These are phyloP conservation scores for Ettlia oleoabundans DNA, from an alignment of 139 green algal genomes.

Conservation along the genomic window DNA sequence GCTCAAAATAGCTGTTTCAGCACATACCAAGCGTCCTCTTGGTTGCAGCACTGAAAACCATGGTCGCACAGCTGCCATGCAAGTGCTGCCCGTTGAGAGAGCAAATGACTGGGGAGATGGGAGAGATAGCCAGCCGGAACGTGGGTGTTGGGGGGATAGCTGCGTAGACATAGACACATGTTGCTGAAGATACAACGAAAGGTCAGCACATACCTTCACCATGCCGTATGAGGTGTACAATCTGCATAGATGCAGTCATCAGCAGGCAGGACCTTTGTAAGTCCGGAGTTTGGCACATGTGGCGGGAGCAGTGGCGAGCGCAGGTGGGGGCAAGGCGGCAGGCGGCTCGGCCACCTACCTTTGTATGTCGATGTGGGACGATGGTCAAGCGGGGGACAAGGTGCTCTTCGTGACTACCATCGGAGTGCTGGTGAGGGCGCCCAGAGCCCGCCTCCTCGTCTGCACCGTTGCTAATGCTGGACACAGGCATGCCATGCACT, in stretches of 20 bases:
- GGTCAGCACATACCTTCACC: background rate
- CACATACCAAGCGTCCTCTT: background rate
- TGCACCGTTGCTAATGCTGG: background rate
- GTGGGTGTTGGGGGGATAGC: no score
- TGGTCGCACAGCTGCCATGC: no score
- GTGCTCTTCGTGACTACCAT: slow-evolving; percentile 25
- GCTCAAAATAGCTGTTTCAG: no score
- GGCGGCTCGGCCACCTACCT: background rate
- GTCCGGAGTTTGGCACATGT: background rate
- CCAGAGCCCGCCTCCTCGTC: no score
- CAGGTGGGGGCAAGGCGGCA: background rate
- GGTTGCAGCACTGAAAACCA: no score
- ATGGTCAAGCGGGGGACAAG: background rate
- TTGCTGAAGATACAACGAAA: no score
- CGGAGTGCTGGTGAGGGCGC: slow-evolving; percentile 5
- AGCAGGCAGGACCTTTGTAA: background rate
- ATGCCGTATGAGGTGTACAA: slow-evolving; percentile 59
- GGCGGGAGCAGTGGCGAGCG: background rate
- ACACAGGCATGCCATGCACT: no score
- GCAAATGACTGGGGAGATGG: no score
- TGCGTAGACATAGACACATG: no score
- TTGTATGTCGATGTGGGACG: slow-evolving; percentile 11
- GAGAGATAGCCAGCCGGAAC: no score
- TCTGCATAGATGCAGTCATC: slow-evolving; percentile 40
- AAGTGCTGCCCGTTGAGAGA: no score